Percentiles rank a stretch among this genome's conserved stretches.
Conservation (phyloP, 2,329 filamentous ascomycete genomes). For the Cephalotrichum gorgonifer region DNA sequence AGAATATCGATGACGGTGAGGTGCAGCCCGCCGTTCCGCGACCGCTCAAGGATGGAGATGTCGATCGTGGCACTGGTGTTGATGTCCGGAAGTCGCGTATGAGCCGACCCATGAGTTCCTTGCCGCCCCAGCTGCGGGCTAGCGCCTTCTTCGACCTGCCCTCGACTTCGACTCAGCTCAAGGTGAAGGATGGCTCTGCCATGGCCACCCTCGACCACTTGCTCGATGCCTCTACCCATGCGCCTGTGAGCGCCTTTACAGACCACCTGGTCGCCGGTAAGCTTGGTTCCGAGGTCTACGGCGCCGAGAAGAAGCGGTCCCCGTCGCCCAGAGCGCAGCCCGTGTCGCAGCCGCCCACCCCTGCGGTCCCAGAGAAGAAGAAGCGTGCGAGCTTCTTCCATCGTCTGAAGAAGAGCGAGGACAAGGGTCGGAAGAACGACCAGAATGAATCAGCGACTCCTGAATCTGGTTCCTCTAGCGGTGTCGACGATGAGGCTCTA, state of each 20-base stretch:
- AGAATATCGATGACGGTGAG: not conserved
- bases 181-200: constrained; percentile 68
- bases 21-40: constrained; percentile 5
- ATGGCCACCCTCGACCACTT: constrained; percentile 85
- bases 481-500: constrained; percentile 3
- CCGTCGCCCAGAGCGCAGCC: constrained; percentile 16
- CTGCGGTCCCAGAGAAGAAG: constrained; percentile 22
- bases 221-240: constrained; percentile 75
- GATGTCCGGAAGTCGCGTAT: constrained; percentile 28
- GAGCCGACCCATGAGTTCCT: constrained; percentile 32
- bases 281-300: constrained; percentile 66
- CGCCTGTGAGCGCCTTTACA: constrained; percentile 84
- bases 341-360: constrained; percentile 12
- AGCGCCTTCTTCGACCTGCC: constrained; percentile 80
- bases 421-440: no score
- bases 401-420: not conserved
- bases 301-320: constrained; percentile 39
- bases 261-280: constrained; percentile 77
- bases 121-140: constrained; percentile 82
- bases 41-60: not conserved
- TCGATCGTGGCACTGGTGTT: constrained; percentile 10
- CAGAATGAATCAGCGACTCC: not conserved
- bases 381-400: constrained; percentile 21
- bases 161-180: constrained; percentile 37
- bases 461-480: not conserved